Conservation (phyloP, 106 monocot genomes). For the Agapanthus africanus region DNA sequence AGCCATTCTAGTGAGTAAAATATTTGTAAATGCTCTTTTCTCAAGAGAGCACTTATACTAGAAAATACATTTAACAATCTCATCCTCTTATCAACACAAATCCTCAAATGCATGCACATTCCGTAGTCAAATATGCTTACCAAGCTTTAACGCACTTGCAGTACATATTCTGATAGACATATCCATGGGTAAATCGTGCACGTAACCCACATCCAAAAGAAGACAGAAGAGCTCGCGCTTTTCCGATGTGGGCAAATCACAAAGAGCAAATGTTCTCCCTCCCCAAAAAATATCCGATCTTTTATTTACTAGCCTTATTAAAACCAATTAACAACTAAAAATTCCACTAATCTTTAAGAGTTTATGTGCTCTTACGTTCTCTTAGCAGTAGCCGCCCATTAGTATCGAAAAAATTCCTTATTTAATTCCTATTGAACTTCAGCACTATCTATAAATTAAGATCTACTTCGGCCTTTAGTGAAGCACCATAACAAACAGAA, state of each 20-base stretch:
- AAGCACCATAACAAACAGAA: background rate
- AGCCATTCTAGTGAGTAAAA: no score
- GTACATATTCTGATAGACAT: background rate
- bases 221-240: background rate
- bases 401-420: background rate
- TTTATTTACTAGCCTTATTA: background rate
- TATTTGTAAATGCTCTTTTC: no score
- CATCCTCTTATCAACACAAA: background rate
- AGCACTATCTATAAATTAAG: background rate
- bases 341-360: background rate
- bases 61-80: background rate
- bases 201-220: background rate
- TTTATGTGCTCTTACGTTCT: constrained; percentile 1
- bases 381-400: background rate
- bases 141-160: background rate
- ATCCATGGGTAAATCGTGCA: background rate
- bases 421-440: background rate
- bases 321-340: background rate
- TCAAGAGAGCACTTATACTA: background rate
- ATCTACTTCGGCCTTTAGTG: background rate
- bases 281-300: no score
- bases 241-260: background rate
- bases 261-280: background rate
- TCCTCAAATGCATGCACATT: constrained; percentile 5
- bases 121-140: background rate